Evolutionary conservation across 2,329 filamentous ascomycete genomes (phyloP), one percentile per base, ranked within the genome.

Genomic region (Cytospora piceae): DNA sequence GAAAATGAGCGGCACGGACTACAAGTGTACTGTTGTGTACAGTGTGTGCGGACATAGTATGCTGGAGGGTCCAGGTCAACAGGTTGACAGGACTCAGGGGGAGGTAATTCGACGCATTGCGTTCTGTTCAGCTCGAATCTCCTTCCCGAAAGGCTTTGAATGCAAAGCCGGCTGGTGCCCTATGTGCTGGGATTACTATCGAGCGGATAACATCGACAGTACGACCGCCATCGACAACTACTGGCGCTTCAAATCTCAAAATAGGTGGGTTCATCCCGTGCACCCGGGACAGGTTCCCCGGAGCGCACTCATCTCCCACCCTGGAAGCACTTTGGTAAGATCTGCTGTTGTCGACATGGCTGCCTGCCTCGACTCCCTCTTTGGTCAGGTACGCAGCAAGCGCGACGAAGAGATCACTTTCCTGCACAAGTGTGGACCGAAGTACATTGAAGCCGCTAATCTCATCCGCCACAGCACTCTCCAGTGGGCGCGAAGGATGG

Each of bases 11-110:
- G 31, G 31, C 39, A 57, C 11, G 15, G 29, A 17, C 9, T n/a
- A 54, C 11, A 29, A n/a, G 24, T 27, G 31, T 12, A 51, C 27
- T 14, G 57, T 55, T 29, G 52, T 61, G 49, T 56, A 20, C n/a
- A 37, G 49, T 51, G 63, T 51, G 8, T 61, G 34, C 51, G 57
- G 51, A 12, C 58, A 61, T 51, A 17, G 17, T 17, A 11, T n/a
- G 15, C 7, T 29, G 27, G 29, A 55, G 24, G 1, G 20, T n/a
- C 5, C n/a, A 49, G 24, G n/a, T 14, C 46, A 12, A 12, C 46
- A 49, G 39, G 39, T 42, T 42, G 39, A 5, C 20, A n/a, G 39
- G 39, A 42, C 20, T 9, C 39, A 42, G 39, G 39, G 11, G 39
- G 14, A 58, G 32, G 39, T 59, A 52, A 46, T 34, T 32, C 49